A percentile compares a stretch with the other conserved stretches of the same genome.
Evolutionary conservation across 2,329 filamentous ascomycete genomes (phyloP).

Genomic region (Clonostachys byssicola): DNA sequence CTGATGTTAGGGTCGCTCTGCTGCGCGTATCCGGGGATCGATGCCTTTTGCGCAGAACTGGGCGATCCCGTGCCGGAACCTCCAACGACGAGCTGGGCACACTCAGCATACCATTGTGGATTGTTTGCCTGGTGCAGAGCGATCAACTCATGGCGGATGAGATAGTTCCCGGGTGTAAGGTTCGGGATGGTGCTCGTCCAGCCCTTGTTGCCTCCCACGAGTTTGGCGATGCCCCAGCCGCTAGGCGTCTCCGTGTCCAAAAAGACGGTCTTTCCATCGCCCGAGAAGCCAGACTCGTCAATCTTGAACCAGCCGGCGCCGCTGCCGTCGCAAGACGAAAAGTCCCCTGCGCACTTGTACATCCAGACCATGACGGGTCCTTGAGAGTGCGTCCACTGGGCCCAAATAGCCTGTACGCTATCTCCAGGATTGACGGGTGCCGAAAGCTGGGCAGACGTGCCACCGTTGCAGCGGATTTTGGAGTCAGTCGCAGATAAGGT

Average conservation of each 20-base stretch:
- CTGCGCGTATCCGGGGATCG: slow-evolving; percentile 36
- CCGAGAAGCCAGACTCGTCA: slow-evolving; percentile 45
- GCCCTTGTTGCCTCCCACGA: slow-evolving; percentile 35
- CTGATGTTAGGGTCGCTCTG: slow-evolving; percentile 43
- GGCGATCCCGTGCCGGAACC: slow-evolving; percentile 40
- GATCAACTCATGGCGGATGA: slow-evolving; percentile 52
- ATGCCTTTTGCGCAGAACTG: slow-evolving; percentile 30
- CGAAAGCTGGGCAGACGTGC: slow-evolving; percentile 36
- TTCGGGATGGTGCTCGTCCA: slow-evolving; percentile 47
- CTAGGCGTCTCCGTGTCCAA: slow-evolving; percentile 9
- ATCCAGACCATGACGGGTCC: slow-evolving; percentile 56
- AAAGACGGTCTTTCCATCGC: slow-evolving; percentile 20
- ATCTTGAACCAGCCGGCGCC: slow-evolving; percentile 56
- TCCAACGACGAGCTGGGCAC: slow-evolving; percentile 46
- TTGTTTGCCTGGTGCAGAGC: slow-evolving; percentile 49
- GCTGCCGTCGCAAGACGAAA: slow-evolving; percentile 44
- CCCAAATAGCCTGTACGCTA: slow-evolving; percentile 44
- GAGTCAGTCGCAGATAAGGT: slow-evolving; percentile 39
- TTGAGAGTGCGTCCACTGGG: slow-evolving; percentile 54
- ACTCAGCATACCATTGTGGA: slow-evolving; percentile 52
- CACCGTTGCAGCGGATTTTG: slow-evolving; percentile 53
- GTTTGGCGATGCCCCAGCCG: slow-evolving; percentile 8
- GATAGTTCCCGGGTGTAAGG: slow-evolving; percentile 48
- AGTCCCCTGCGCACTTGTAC: slow-evolving; percentile 40
- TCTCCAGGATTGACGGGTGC: slow-evolving; percentile 41